Evolutionary conservation across 129 eudicot genomes (phyloP), one percentile per base, ranked within the genome.

Genomic region (Deinandra increscens): DNA sequence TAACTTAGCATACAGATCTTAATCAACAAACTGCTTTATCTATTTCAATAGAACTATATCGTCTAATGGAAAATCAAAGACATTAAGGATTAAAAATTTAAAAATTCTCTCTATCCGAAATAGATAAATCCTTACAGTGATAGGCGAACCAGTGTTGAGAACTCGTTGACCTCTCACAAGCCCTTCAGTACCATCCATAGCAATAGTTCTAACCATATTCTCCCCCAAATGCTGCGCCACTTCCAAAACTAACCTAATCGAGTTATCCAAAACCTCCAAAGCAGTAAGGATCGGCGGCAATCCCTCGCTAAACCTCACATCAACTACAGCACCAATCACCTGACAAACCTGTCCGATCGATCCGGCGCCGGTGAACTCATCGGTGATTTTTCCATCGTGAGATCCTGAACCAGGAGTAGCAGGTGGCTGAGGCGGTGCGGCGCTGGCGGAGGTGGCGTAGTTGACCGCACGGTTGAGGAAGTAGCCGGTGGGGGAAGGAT

Each of bases 161-260:
- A 93, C 98, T 9, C 78, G 70, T 73, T 93, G 98, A 38, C 98
- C 98, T 23, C 97, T 66, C 29, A 93, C 98, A 45, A 93, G 80
- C 2, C 98, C 98, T 77, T 89, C 97, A 55, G 98, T 89, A 58
- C 96, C 98, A 77, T 92, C 98, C 98, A 92, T 92, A 73, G 98
- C 98, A 83, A 92, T 92, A 56, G 95, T 86, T 78, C 98, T 82
- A 3, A 92, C 98, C 63, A 83, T 78, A 72, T 68, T 88, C 86
- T 84, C 98, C 14, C 98, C 98, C 88, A 93, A 80, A 73, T 93
- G 98, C 49, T 89, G 92, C 39, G 98, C 95, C 38, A 93, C 98
- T 80, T 93, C 98, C 69, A 93, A 71, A 5, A 93, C 95, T 19
- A 93, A 68, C 75, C 98, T 70, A 53, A 87, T 80, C 81, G 81